Evolutionary conservation across 1,284 basidiomycete genomes (phyloP), one percentile per base, ranked within the genome.

Genomic region (Ustilago sp.): DNA sequence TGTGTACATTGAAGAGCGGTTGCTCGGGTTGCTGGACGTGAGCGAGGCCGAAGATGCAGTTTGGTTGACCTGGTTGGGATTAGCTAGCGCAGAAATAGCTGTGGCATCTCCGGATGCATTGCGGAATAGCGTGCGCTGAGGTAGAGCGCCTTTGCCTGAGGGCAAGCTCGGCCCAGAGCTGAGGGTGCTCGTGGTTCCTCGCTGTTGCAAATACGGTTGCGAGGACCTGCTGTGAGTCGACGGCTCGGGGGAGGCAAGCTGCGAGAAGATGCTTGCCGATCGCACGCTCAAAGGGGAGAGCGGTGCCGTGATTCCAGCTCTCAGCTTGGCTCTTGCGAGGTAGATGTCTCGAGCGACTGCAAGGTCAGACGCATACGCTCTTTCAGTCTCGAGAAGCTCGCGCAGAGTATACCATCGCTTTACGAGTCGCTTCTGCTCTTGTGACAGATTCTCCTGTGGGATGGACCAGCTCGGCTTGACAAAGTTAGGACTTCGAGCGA

Each of bases 301-400:
- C 0, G 80, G 75, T n/a, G 75, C 56, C 1, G 70, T 71, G 53
- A 80, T 74, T 34, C 80, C 80, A n/a, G 83, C 81, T 41, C 70
- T 73, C 19, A 80, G 81, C 48, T 82, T 80, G 0, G 87, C 87
- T 11, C 84, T 77, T 1, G 83, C 82, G 34, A 88, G 78, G 84
- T 95, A 93, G 34, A 95, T 90, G 78, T 94, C 92, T 53, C 92
- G 89, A 60, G 97, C 90, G 56, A 97, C 88, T 3, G 92, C 91
- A 23, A 98, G 89, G 88, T 98, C 95, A 11, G 90, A 91, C 1
- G 94, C 93, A 86, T 96, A 96, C 0, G 92, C 91, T 34, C 92
- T 89, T 85, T 98, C 95, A 23, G 93, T 94, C 48, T 84, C 82
- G 19, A 82, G 54, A 17, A 85, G 75, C 63, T 98, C 95, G 54